Evolutionary conservation across 805 yeast species (phyloP), one percentile per base, ranked within the genome.

Genomic region (Jamesozyma jinghongensis): DNA sequence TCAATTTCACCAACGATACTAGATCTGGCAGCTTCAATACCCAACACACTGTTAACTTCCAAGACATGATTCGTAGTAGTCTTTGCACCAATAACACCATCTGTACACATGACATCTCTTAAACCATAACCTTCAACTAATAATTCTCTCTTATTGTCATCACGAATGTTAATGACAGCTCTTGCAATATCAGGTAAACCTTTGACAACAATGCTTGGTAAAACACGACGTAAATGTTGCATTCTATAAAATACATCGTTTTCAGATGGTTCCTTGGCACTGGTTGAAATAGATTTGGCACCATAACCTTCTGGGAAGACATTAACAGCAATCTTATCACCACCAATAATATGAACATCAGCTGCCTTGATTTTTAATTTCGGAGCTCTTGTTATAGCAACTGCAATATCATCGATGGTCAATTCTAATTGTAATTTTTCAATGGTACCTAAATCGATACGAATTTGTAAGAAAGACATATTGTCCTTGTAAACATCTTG

Each of bases 101-200:
- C 97, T 1, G 97, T 90, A 45, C 86, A 79, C 97, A 92, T 92
- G 40, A 92, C 99, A 37, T 85, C 86, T 55, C 87, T 84, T 50
- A 92, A 68, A 27, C 99, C 99, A 58, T 92, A 92, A 30, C 99
- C 99, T 73, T 92, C 99, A 36, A 92, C 97, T 53, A 92, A 73
- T 48, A 92, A 69, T 66, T 92, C 98, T 61, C 86, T 85, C 61
- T 78, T 83, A 51, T 82, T 80, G 59, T 83, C 84, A 58, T 85
- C 92, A 48, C 79, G 74, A 51, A 92, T 88, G 61, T 90, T 92
- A 64, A 92, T 94, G 46, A 92, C 97, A 5, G 98, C 98, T 61
- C 98, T 80, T 19, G 95, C 70, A 47, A 92, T 88, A 44, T 85
- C 88, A 3, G 95, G 75, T 43, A 88, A 70, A 43, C 99, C 99